These are phyloP conservation scores for Pythium angustatum DNA, from an alignment of 352 stramenopile genomes.

Conservation along the genomic window DNA sequence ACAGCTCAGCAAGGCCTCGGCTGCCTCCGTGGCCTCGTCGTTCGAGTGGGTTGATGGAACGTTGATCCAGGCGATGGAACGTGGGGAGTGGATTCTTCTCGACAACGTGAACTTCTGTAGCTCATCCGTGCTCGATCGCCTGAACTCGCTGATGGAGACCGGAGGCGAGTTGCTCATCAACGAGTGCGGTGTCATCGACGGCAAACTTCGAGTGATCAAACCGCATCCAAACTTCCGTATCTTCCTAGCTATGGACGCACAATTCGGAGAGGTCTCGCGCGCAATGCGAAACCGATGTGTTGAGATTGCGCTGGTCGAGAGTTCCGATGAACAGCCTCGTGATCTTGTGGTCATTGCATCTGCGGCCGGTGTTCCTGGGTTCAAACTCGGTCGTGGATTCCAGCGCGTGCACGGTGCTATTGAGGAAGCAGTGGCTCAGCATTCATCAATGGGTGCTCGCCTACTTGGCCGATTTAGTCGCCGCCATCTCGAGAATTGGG, in stretches of 20 bases:
- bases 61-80: conserved; percentile 97
- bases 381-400: conserved; percentile 67
- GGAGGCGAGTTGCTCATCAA: conserved; percentile 97
- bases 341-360: conserved; percentile 70
- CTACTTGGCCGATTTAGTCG: conserved; percentile 56
- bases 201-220: conserved; percentile 92
- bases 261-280: conserved; percentile 96
- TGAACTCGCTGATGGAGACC: conserved; percentile 99
- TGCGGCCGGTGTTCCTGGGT: conserved; percentile 60
- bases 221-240: conserved; percentile 98
- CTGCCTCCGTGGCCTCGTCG: conserved; percentile 61
- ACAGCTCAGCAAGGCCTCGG: conserved; percentile 60
- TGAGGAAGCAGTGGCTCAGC: conserved; percentile 33
- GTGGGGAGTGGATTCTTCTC: conserved; percentile 98
- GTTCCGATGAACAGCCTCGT: conserved; percentile 47
- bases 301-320: conserved; percentile 84
- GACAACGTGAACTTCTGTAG: conserved; percentile 99
- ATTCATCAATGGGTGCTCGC: conserved; percentile 19
- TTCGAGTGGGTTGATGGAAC: conserved; percentile 99
- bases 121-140: conserved; percentile 98
- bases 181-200: conserved; percentile 95
- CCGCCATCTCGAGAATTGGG: conserved; percentile 79
- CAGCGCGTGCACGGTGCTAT: conserved; percentile 58
- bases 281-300: conserved; percentile 99
- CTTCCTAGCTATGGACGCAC: conserved; percentile 98